phyloP scores from a whole-genome alignment of 352 stramenopile genomes.

The Globisporangium spiculum region DNA sequence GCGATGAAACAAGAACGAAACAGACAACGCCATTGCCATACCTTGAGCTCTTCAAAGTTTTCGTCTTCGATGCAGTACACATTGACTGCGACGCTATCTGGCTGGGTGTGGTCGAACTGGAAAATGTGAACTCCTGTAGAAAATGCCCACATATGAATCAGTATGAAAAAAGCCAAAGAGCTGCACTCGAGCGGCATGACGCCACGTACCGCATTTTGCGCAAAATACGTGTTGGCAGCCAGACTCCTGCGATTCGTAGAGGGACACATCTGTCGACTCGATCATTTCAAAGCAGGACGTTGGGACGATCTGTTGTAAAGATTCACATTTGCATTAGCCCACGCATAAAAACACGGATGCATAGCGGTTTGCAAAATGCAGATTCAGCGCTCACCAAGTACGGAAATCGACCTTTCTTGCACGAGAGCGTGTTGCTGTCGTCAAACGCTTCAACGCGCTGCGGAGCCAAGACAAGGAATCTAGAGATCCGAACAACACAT shows the following conservation, averaged over 20 bases:
- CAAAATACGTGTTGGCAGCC: conserved; percentile 79
- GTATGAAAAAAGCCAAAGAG: not conserved
- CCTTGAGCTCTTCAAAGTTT: conserved; percentile 82
- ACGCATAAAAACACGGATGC: not conserved
- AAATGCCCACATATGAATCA: not conserved
- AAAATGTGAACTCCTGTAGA: conserved; percentile 76
- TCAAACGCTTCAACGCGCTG: conserved; percentile 80
- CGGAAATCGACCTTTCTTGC: conserved; percentile 79
- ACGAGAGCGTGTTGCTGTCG: conserved; percentile 78
- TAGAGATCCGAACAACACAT: conserved; percentile 18
- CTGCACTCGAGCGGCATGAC: not conserved
- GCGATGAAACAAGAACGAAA: not conserved
- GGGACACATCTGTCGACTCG: conserved; percentile 54
- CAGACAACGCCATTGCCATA: conserved; percentile 12
- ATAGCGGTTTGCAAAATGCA: not conserved
- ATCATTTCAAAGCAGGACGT: conserved; percentile 82
- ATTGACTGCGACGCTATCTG: conserved; percentile 72
- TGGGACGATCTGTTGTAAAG: conserved; percentile 44
- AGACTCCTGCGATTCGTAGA: conserved; percentile 71
- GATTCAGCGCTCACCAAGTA: conserved; percentile 42
- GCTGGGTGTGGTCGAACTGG: conserved; percentile 72
- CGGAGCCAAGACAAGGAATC: conserved; percentile 70
- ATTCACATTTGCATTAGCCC: not conserved
- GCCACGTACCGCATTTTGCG: conserved; percentile 58
- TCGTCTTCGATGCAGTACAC: conserved; percentile 80